Conservation (phyloP, 331 rosid species). For the Pyrus hybrid region DNA sequence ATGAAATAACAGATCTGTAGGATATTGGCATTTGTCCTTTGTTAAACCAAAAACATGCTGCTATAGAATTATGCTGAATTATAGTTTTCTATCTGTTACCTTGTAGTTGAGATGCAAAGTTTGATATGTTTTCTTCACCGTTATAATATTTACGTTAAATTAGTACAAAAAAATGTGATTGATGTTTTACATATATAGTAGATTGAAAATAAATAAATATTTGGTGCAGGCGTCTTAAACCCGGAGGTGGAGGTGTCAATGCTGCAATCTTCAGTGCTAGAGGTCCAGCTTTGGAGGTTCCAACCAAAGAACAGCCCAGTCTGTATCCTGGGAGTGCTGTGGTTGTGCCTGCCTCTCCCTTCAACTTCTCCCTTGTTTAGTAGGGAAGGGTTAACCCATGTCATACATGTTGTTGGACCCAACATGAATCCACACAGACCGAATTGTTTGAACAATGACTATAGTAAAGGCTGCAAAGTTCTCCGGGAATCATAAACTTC, state of each 20-base stretch:
- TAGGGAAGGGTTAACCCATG: conserved; percentile 78
- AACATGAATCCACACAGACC: conserved; percentile 90
- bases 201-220: conserved; percentile 6
- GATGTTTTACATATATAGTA: conserved; percentile 1
- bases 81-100: no score
- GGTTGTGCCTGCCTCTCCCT: conserved; percentile 52
- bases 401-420: conserved; percentile 95
- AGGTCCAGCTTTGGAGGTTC: conserved; percentile 61
- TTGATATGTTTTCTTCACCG: no score
- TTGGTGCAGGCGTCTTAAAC: conserved; percentile 70
- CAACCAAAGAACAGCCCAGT: conserved; percentile 64
- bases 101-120: no score
- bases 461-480: conserved; percentile 58
- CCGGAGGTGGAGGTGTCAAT: conserved; percentile 94
- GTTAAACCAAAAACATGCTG: no score
- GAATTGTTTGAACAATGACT: conserved; percentile 66
- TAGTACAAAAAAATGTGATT: not conserved
- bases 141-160: no score
- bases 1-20: no score
- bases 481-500: conserved; percentile 64
- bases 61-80: no score
- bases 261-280: conserved; percentile 81
- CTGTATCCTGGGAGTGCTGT: conserved; percentile 66
- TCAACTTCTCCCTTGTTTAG: conserved; percentile 69
- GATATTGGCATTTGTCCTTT: no score